These are phyloP conservation scores for Candida easanensis DNA, from an alignment of 805 yeast genomes.

Conservation along the genomic window DNA sequence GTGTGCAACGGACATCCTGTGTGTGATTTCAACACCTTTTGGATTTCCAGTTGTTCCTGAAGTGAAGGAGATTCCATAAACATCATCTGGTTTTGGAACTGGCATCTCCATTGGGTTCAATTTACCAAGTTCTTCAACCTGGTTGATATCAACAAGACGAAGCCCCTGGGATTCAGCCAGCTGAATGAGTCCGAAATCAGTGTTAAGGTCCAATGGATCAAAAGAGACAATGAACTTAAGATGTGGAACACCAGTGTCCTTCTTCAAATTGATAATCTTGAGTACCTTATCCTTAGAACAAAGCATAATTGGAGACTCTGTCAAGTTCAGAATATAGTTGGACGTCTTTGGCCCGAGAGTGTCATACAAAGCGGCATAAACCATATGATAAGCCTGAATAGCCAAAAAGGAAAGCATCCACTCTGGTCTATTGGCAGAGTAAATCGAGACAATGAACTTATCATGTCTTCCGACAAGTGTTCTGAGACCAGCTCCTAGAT, in stretches of 20 bases:
- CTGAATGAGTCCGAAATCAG: constrained; percentile 24
- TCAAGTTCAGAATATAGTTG: constrained; percentile 46
- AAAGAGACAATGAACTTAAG: constrained; percentile 46
- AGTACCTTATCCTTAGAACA: constrained; percentile 44
- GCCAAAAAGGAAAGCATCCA: constrained; percentile 63
- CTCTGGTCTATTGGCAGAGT: constrained; percentile 48
- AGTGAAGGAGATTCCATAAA: constrained; percentile 57
- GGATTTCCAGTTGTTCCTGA: constrained; percentile 69
- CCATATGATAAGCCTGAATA: constrained; percentile 44
- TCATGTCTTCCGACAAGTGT: constrained; percentile 16
- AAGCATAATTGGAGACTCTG: constrained; percentile 51
- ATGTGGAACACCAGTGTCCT: constrained; percentile 23
- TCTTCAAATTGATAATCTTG: constrained; percentile 39
- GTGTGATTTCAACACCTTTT: constrained; percentile 55
- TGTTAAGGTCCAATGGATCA: constrained; percentile 36
- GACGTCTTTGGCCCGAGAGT: constrained; percentile 50
- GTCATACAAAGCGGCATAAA: constrained; percentile 42
- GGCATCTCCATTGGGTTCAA: constrained; percentile 33
- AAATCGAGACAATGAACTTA: constrained; percentile 43
- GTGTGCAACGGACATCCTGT: constrained; percentile 41
- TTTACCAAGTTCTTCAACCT: constrained; percentile 33
- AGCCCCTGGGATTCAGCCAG: constrained; percentile 23
- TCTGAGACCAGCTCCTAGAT: constrained; percentile 43
- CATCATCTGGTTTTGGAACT: constrained; percentile 36
- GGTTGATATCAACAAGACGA: constrained; percentile 35